These are phyloP conservation scores for Pseudoturritis turrita DNA, from an alignment of 345 rosid species.

Conservation along the genomic window DNA sequence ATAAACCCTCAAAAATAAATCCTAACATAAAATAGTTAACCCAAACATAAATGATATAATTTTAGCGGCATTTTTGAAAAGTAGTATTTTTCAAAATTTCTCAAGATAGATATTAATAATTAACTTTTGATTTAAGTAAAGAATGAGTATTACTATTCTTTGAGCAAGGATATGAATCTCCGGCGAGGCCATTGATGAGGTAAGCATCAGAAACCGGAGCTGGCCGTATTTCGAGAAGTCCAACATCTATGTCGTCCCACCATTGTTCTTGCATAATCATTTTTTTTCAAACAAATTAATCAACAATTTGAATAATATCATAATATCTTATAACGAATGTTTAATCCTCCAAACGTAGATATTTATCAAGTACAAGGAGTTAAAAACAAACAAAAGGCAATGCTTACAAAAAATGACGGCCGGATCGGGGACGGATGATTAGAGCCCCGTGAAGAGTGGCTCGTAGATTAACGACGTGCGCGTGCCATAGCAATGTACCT, in stretches of 20 bases:
- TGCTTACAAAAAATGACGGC: conserved; percentile 16
- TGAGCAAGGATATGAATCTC: conserved; percentile 24
- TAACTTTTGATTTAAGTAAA: background rate
- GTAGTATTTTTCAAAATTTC: too few relatives aligned
- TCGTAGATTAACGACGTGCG: conserved; percentile 29
- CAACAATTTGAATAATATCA: background rate
- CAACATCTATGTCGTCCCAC: conserved; percentile 22
- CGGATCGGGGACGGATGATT: conserved; percentile 37
- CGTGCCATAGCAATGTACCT: conserved; percentile 53
- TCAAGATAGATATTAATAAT: too few relatives aligned
- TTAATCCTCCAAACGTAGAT: too few relatives aligned
- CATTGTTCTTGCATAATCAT: conserved; percentile 21
- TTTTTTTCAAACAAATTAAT: background rate
- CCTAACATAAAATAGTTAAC: too few relatives aligned
- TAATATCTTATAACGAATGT: background rate
- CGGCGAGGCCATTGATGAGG: conserved; percentile 23
- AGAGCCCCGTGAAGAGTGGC: conserved; percentile 48
- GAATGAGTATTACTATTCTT: conserved; percentile 10
- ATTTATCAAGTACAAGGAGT: too few relatives aligned
- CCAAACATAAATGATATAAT: too few relatives aligned
- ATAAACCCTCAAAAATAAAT: too few relatives aligned
- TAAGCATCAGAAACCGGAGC: conserved; percentile 22
- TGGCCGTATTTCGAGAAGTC: background rate
- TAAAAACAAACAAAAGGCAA: too few relatives aligned
- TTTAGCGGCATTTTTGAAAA: too few relatives aligned